A percentile compares a stretch with the other conserved stretches of the same genome.
Conservation (phyloP, 345 rosid genomes). For the Fremontodendron californicum region DNA sequence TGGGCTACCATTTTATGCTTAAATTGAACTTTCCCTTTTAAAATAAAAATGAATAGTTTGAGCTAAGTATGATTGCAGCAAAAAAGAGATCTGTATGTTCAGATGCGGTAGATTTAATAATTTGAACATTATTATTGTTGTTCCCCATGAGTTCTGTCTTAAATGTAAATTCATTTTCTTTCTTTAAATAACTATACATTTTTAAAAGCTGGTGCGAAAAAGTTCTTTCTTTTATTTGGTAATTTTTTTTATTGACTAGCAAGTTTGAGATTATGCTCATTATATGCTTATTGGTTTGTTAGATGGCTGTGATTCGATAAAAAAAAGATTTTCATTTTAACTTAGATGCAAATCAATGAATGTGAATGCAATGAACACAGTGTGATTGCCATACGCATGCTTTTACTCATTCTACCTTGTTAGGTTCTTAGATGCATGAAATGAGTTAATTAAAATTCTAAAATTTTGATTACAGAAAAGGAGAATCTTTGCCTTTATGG, state of each 20-base stretch:
- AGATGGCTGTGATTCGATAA: background rate
- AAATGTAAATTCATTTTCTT: background rate
- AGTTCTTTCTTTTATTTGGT: background rate
- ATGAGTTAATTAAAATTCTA: background rate
- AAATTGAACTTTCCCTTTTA: background rate
- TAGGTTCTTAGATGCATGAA: background rate
- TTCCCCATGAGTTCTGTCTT: background rate
- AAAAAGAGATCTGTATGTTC: background rate
- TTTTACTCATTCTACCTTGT: background rate
- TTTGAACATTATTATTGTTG: background rate
- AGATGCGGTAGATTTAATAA: background rate
- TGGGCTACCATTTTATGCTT: background rate
- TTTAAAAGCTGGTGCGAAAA: background rate
- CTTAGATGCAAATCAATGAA: background rate
- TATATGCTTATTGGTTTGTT: background rate
- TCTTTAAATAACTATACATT: background rate
- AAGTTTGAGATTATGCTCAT: background rate
- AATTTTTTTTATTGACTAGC: background rate
- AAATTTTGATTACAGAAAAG: slow-evolving; percentile 47
- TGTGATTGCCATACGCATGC: background rate
- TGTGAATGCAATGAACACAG: background rate
- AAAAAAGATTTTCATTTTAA: background rate
- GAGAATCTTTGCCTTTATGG: slow-evolving; percentile 90
- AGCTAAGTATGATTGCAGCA: too few species aligned
- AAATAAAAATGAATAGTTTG: background rate